These are phyloP conservation scores for Epichloe baconii DNA, from an alignment of 2,329 filamentous ascomycete species.

Conservation along the genomic window DNA sequence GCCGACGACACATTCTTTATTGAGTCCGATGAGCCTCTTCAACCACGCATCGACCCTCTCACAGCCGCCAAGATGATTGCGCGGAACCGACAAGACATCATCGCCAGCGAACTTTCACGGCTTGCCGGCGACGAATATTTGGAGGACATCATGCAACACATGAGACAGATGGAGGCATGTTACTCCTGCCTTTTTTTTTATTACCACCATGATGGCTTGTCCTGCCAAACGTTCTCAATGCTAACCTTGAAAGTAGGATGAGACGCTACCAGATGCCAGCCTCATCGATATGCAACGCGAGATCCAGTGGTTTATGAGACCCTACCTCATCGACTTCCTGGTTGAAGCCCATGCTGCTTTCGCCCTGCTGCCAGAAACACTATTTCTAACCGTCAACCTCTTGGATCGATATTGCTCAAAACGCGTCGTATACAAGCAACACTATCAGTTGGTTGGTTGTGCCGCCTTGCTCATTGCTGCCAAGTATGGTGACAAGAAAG, in stretches of 20 bases:
- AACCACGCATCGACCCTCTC: slow-evolving; percentile 51
- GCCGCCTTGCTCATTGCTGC: slow-evolving; percentile 90
- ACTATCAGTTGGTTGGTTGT: slow-evolving; percentile 96
- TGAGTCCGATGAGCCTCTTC: slow-evolving; percentile 37
- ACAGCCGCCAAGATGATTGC: slow-evolving; percentile 69
- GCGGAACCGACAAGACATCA: slow-evolving; percentile 71
- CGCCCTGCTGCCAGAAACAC: slow-evolving; percentile 81
- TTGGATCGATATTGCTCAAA: slow-evolving; percentile 96
- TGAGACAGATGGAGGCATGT: slow-evolving; percentile 82
- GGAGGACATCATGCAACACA: slow-evolving; percentile 86
- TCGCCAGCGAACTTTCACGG: slow-evolving; percentile 79
- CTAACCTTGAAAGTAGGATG: slow-evolving; percentile 36
- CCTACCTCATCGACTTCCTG: slow-evolving; percentile 94
- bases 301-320: slow-evolving; percentile 99
- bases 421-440: slow-evolving; percentile 95
- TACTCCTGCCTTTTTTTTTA: not conserved
- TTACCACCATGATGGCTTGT: not conserved
- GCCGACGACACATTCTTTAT: slow-evolving; percentile 39
- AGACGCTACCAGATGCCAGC: slow-evolving; percentile 89
- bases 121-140: slow-evolving; percentile 81
- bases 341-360: slow-evolving; percentile 95
- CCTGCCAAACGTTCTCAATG: not conserved
- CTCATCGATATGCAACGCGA: slow-evolving; percentile 98
- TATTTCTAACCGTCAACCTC: slow-evolving; percentile 93
- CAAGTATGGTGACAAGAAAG: slow-evolving; percentile 98